phyloP scores from a whole-genome alignment of 208 protist species.

The Balamuthia mandrillaris region DNA sequence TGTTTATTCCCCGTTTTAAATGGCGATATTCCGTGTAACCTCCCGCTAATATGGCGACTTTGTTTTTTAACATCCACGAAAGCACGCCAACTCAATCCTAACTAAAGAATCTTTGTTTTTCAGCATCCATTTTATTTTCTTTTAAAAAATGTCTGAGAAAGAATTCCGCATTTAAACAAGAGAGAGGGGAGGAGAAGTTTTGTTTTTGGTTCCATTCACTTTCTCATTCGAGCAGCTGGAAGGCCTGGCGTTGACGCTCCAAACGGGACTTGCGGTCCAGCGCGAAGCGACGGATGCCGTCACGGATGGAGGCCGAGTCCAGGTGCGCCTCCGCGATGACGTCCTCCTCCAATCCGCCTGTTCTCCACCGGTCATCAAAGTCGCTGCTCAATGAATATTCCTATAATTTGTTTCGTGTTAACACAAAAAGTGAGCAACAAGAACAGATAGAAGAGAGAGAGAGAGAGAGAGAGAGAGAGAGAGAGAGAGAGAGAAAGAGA shows the following conservation, averaged over 20 bases:
- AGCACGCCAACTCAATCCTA: no score
- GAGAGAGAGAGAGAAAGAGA: background rate
- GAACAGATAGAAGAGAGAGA: no score
- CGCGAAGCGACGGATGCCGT: background rate
- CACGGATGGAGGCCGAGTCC: background rate
- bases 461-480: background rate
- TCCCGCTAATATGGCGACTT: no score
- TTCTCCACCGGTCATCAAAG: slow-evolving; percentile 29
- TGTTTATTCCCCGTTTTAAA: no score
- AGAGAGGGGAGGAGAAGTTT: no score
- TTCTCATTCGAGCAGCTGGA: background rate
- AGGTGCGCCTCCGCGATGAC: slow-evolving; percentile 32
- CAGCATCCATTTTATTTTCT: no score
- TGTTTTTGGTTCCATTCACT: no score
- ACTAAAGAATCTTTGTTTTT: no score
- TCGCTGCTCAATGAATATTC: slow-evolving; percentile 29
- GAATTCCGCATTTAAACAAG: no score
- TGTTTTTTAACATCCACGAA: no score
- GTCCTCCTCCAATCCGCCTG: slow-evolving; percentile 19
- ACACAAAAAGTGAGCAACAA: background rate
- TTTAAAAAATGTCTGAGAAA: no score
- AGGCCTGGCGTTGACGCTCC: background rate
- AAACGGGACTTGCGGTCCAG: background rate
- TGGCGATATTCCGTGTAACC: no score
- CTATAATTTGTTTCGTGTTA: background rate